These are phyloP conservation scores for Cladosporium oxysporum DNA, from an alignment of 2,329 filamentous ascomycete species.

Conservation along the genomic window DNA sequence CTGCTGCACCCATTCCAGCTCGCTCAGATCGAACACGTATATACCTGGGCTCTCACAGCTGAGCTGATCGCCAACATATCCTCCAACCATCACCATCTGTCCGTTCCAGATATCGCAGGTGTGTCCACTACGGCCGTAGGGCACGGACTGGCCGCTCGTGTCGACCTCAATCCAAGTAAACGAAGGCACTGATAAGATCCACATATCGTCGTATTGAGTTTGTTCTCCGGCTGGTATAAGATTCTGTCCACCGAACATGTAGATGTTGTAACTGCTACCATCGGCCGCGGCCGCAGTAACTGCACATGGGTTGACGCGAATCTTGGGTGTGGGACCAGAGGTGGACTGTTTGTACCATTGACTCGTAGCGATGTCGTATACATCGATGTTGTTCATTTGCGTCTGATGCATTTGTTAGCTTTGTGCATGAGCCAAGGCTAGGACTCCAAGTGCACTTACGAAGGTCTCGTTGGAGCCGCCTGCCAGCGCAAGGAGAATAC, in stretches of 20 bases:
- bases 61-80: slow-evolving; percentile 62
- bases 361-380: slow-evolving; percentile 73
- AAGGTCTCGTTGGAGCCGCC: slow-evolving; percentile 71
- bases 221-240: slow-evolving; percentile 62
- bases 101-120: slow-evolving; percentile 76
- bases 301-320: slow-evolving; percentile 67
- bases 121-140: slow-evolving; percentile 69
- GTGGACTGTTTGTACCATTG: slow-evolving; percentile 76
- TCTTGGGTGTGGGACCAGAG: slow-evolving; percentile 58
- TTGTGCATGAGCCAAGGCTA: neutral
- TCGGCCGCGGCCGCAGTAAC: slow-evolving; percentile 65
- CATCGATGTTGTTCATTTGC: slow-evolving; percentile 71
- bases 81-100: slow-evolving; percentile 78
- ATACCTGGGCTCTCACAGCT: slow-evolving; percentile 69
- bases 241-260: slow-evolving; percentile 77
- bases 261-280: slow-evolving; percentile 74
- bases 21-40: slow-evolving; percentile 76
- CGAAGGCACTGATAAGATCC: slow-evolving; percentile 76
- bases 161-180: slow-evolving; percentile 78
- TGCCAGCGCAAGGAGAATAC: slow-evolving; percentile 74
- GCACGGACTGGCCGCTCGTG: slow-evolving; percentile 45
- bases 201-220: slow-evolving; percentile 69
- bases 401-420: slow-evolving; percentile 42
- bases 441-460: slow-evolving; percentile 43
- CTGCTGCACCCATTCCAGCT: slow-evolving; percentile 65